A percentile compares a stretch with the other conserved stretches of the same genome.
phyloP scores from a whole-genome alignment of 2,329 filamentous ascomycete species.

The Ophiostoma himal-ulmi region DNA sequence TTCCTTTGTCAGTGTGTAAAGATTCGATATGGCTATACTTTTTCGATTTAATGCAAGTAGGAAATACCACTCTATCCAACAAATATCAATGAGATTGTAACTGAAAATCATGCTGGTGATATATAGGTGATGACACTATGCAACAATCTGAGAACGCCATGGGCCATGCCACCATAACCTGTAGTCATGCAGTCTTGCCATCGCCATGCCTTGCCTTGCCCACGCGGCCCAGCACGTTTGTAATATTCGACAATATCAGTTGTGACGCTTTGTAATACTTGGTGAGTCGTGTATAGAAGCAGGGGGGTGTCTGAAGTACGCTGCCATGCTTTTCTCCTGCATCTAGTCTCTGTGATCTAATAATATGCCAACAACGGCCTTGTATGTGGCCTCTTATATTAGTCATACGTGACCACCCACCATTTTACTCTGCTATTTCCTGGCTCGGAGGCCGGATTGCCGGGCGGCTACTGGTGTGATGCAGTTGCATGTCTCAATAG shows the following conservation, averaged over 20 bases:
- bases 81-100: neutral
- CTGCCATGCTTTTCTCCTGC: neutral
- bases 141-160: neutral
- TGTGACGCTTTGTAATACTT: neutral
- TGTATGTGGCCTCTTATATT: neutral
- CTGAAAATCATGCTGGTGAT: neutral
- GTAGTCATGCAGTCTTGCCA: too few relatives aligned
- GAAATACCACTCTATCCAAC: conserved; percentile 18
- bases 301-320: neutral
- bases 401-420: neutral
- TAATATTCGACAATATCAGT: neutral
- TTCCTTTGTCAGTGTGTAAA: conserved; percentile 10
- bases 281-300: neutral
- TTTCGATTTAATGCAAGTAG: conserved; percentile 22
- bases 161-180: too few relatives aligned
- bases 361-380: neutral
- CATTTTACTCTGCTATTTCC: neutral
- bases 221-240: neutral
- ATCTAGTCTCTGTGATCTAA: neutral
- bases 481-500: neutral
- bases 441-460: conserved; percentile 8
- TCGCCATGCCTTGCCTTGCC: neutral
- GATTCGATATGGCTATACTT: conserved; percentile 12
- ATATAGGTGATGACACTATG: neutral
- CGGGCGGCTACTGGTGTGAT: conserved; percentile 10